Conservation (phyloP, 345 rosid genomes). For the Pugionium dolabratum region DNA sequence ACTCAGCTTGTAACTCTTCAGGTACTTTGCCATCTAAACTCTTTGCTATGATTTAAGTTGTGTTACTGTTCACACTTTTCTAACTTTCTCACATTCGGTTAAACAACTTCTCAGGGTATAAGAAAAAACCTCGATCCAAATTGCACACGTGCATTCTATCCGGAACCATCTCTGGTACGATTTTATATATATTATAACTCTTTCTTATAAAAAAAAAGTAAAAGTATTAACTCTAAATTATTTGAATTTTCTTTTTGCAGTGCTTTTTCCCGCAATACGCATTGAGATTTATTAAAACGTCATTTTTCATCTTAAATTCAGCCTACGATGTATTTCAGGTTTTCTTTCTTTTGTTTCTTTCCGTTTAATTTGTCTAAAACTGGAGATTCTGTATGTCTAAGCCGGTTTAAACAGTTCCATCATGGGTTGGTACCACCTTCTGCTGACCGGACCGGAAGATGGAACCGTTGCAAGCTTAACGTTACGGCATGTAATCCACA, state of each 20-base stretch:
- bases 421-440: conserved; percentile 84
- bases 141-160: conserved; percentile 52
- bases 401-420: conserved; percentile 56
- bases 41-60: too few species aligned
- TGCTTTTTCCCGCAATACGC: conserved; percentile 87
- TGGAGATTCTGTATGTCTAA: background rate
- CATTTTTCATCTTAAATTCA: conserved; percentile 80
- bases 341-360: background rate
- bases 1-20: conserved; percentile 59
- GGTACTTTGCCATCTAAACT: conserved; percentile 38
- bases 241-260: conserved; percentile 43
- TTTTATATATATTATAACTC: background rate
- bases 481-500: conserved; percentile 52
- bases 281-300: conserved; percentile 63
- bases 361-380: background rate
- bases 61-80: background rate
- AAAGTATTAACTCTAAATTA: background rate
- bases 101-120: conserved; percentile 55
- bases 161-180: conserved; percentile 63
- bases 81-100: background rate
- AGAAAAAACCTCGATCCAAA: conserved; percentile 57
- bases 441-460: conserved; percentile 62
- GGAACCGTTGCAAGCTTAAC: conserved; percentile 74
- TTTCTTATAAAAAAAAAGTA: background rate
- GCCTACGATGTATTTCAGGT: conserved; percentile 96